Base-by-base conservation (phyloP, 805 yeast genomes). In the Starmera pachycereana region DNA sequence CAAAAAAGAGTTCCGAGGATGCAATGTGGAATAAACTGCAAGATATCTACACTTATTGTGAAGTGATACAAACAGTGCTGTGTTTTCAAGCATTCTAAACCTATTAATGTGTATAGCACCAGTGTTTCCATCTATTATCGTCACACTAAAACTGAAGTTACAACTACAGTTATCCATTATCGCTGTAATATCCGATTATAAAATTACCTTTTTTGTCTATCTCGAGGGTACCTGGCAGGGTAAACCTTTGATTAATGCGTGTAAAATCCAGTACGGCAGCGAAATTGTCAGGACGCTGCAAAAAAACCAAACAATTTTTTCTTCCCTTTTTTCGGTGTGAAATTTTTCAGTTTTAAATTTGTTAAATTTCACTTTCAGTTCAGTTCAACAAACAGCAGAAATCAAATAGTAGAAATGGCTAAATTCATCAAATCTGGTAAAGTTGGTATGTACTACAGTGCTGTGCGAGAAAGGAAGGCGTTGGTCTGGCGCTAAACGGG, bases 381-480 rank as follows among this genome's bases (percentile, higher is more conserved):
- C 32, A 30, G 14, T 13, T 33, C 18, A 11, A 42, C 38, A 35
- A 39, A 38, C 35, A 46, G 38, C 37, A 34, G 38, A 37, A 37
- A 37, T 41, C 39, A 40, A 37, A 37, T 33, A 38, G 29, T 50
- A 44, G 62, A 65, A 74, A 89, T 88, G 96, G 96, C 96, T 77
- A 92, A 92, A 76, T 90, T 92, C 83, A 81, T 92, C 76, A 92
- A 90, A 79, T 85, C 97, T 71, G 97, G 97, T 81, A 53, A 51
- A 44, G 97, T 90, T 82, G 35, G 35, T 33, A 33, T 16, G 35
- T 33, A 18, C 12, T 33, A 30, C 14, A 8, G n/a, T 30, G 32
- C 32, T 30, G 8, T 6, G n/a, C 6, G 32, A 30, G 32, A n/a
- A 13, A 13, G n/a, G 14, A 8, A 30, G 14, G 12, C n/a, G 14